Evolutionary conservation across 2,329 filamentous ascomycete species (phyloP).

Genomic region (Didymellaceae sp.): DNA sequence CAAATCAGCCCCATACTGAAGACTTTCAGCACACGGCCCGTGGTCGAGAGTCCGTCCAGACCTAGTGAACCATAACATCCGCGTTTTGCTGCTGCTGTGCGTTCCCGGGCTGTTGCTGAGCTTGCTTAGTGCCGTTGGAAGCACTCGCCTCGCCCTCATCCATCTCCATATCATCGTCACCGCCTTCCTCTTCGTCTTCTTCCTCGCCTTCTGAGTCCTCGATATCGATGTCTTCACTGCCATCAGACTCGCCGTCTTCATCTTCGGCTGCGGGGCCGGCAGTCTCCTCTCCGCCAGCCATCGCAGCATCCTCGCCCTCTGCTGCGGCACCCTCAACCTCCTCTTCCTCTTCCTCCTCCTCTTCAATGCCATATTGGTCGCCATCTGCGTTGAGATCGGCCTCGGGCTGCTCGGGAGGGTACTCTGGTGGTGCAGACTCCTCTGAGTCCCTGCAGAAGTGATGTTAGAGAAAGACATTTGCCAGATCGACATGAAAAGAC

Average conservation of each 20-base stretch:
- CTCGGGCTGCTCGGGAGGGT: slow-evolving; percentile 95
- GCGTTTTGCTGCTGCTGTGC: slow-evolving; percentile 34
- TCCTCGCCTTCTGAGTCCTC: slow-evolving; percentile 77
- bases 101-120: slow-evolving; percentile 33
- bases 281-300: slow-evolving; percentile 71
- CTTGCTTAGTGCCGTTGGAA: slow-evolving; percentile 45
- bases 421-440: slow-evolving; percentile 92
- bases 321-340: slow-evolving; percentile 61
- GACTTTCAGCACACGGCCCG: neutral
- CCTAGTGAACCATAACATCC: slow-evolving; percentile 53
- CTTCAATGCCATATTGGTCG: slow-evolving; percentile 85
- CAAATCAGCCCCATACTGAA: neutral
- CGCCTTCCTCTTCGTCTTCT: slow-evolving; percentile 69
- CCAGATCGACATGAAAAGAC: neutral
- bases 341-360: slow-evolving; percentile 71
- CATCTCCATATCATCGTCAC: slow-evolving; percentile 64
- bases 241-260: slow-evolving; percentile 70
- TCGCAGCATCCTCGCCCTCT: slow-evolving; percentile 72
- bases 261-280: slow-evolving; percentile 63
- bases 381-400: slow-evolving; percentile 86
- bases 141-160: slow-evolving; percentile 56
- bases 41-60: too few relatives aligned
- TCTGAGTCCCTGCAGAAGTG: slow-evolving; percentile 83
- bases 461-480: slow-evolving; percentile 13
- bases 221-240: slow-evolving; percentile 79